Base-by-base conservation (phyloP, 345 rosid genomes). In the Citrus medica region DNA sequence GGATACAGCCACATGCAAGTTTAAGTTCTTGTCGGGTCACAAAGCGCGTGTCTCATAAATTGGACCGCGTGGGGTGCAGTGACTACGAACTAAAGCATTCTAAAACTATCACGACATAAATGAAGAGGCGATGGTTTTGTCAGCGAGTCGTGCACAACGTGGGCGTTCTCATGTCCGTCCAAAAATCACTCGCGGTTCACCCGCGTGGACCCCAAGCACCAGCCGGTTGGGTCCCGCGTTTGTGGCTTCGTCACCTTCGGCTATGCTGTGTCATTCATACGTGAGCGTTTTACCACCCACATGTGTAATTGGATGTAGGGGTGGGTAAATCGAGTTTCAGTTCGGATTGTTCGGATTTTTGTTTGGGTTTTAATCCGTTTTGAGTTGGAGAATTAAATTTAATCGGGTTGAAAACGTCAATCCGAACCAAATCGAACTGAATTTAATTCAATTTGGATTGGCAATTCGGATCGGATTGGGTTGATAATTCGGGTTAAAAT, bases 1-100 rank as follows among this genome's bases (percentile, higher is more conserved):
- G 80, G 83, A 75, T 67, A 78, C 62, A n/a, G 1, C 71, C 80
- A 80, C 25, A 46, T 75, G 80, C 55, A 19, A 3, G n/a, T 16
- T 58, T 71, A 72, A 73, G 84, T 13, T 62, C 8, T 1, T 62
- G 85, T 75, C 77, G 73, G 79, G 28, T 14, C 46, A 19, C 56
- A 24, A 1, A 13, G 63, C 42, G 51, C 30, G 64, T 33, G 1
- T 19, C 6, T 9, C 19, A 33, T 3, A 33, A n/a, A n/a, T n/a
- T 14, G 16, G 35, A 42, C 58, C 68, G 78, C 70, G 78, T 75
- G 61, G 4, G 21, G 28, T 27, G 5, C 27, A 2, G 0, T 4
- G 21, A 32, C 2, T 22, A 6, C 53, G 12, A 9, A 33, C 37
- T 6, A 67, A 67, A 1, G 7, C 6, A 35, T 35, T 35, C 37